These are phyloP conservation scores for Funneliformis mosseae DNA, from an alignment of 192 early-diverging fungal species.

Conservation along the genomic window DNA sequence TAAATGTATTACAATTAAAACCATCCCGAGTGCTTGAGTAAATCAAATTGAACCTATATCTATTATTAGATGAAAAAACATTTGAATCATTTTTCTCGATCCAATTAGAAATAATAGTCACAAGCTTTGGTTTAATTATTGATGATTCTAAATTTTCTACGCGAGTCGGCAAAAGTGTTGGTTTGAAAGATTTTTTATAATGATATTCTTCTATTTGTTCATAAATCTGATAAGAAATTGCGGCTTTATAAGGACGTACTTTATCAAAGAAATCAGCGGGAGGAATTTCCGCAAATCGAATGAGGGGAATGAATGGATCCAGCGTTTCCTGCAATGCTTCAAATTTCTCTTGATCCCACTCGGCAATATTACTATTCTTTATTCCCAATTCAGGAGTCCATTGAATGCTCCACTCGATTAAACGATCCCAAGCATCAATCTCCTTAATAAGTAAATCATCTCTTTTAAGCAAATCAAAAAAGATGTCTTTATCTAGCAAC, in stretches of 20 bases:
- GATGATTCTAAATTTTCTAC: neutral
- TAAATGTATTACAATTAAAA: neutral
- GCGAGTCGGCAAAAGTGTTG: neutral
- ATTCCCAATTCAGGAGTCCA: neutral
- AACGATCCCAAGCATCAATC: conserved; percentile 3
- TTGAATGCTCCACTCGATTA: conserved; percentile 16
- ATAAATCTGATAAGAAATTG: neutral
- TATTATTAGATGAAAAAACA: neutral
- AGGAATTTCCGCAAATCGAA: conserved; percentile 10
- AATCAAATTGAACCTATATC: conserved; percentile 10
- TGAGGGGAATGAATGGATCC: neutral
- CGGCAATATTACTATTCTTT: neutral
- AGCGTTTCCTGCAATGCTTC: neutral
- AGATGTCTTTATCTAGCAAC: too few species aligned
- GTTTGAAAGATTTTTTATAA: neutral
- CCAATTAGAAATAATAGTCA: neutral
- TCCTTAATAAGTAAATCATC: neutral
- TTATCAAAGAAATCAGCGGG: neutral
- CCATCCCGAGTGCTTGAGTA: conserved; percentile 4
- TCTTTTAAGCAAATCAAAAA: too few species aligned
- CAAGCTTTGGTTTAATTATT: conserved; percentile 1
- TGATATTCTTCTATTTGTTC: neutral
- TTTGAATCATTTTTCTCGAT: neutral
- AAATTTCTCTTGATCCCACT: conserved; percentile 10
- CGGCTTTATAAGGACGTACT: conserved; percentile 1